Evolutionary conservation across 2,329 filamentous ascomycete genomes (phyloP).

Genomic region (Bertia moriformis): DNA sequence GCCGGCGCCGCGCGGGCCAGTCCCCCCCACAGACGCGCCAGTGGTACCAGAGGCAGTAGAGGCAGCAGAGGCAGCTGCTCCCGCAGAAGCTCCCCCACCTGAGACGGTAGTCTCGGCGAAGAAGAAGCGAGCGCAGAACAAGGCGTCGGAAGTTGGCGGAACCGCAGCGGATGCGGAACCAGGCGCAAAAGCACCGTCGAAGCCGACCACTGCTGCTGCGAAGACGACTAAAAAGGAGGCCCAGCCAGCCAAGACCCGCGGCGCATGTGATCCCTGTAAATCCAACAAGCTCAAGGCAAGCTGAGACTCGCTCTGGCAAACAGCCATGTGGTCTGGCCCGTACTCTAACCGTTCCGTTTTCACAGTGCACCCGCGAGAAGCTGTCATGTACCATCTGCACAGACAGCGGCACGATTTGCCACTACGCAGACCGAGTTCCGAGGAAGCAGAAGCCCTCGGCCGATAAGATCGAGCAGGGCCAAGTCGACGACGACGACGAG

Average conservation of each 20-base stretch:
- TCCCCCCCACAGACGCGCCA: constrained; percentile 6
- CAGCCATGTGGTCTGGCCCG: too few relatives aligned
- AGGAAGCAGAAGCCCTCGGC: constrained; percentile 6
- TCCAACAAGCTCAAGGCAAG: constrained; percentile 18
- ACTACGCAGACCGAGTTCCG: constrained; percentile 19
- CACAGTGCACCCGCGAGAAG: constrained; percentile 17
- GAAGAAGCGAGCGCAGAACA: constrained; percentile 5
- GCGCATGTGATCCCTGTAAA: constrained; percentile 21
- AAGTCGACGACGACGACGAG: constrained; percentile 5
- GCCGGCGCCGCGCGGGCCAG: constrained; percentile 11
- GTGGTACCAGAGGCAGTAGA: constrained; percentile 4
- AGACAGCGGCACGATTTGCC: constrained; percentile 15
- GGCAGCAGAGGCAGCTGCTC: constrained; percentile 5
- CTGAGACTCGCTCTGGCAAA: too few relatives aligned
- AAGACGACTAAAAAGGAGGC: constrained; percentile 3
- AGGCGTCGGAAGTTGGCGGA: constrained; percentile 6
- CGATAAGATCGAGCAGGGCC: constrained; percentile 8
- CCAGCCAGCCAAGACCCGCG: constrained; percentile 10
- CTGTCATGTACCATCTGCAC: constrained; percentile 23
- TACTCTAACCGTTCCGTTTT: too few relatives aligned
- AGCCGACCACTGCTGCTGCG: background rate
- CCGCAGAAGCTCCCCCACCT: constrained; percentile 3
- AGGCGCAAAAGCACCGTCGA: too few relatives aligned
- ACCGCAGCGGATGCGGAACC: too few relatives aligned
- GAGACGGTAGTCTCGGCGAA: constrained; percentile 3